These are phyloP conservation scores for Ogataea chonburiensis DNA, from an alignment of 805 yeast species.

Conservation along the genomic window DNA sequence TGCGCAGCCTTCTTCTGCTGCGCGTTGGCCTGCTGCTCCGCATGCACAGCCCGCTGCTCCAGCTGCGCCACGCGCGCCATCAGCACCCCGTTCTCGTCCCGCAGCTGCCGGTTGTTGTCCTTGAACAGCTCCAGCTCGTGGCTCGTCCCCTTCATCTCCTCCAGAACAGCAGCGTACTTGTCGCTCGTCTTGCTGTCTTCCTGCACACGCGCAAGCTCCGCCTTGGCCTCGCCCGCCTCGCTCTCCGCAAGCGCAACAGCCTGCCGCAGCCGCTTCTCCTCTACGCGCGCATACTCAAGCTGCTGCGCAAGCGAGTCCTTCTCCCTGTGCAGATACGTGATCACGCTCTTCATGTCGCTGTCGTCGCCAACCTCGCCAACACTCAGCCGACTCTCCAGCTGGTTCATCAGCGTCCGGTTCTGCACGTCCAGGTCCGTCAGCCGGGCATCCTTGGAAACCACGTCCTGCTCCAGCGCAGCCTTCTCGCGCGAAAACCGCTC, in stretches of 20 bases:
- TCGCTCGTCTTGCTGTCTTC: slow-evolving; percentile 24
- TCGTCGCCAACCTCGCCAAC: slow-evolving; percentile 21
- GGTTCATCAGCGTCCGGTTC: slow-evolving; percentile 64
- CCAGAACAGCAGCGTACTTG: slow-evolving; percentile 23
- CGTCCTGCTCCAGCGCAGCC: slow-evolving; percentile 43
- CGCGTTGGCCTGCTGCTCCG: slow-evolving; percentile 13
- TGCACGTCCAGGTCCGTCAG: slow-evolving; percentile 62
- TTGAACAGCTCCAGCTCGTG: slow-evolving; percentile 31
- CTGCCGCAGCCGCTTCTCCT: slow-evolving; percentile 51
- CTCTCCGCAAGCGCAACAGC: slow-evolving; percentile 44
- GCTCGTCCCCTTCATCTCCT: slow-evolving; percentile 29
- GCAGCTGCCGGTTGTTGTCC: slow-evolving; percentile 29
- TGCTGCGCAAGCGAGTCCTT: slow-evolving; percentile 68
- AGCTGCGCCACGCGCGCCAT: slow-evolving; percentile 16
- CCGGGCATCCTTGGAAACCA: slow-evolving; percentile 44
- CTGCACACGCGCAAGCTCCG: slow-evolving; percentile 41
- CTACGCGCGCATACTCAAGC: slow-evolving; percentile 50
- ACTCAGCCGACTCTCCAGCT: slow-evolving; percentile 44
- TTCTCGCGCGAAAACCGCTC: slow-evolving; percentile 48
- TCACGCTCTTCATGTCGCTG: slow-evolving; percentile 48
- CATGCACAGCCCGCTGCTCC: slow-evolving; percentile 15
- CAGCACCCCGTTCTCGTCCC: slow-evolving; percentile 23
- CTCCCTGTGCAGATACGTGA: slow-evolving; percentile 67
- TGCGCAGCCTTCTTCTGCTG: slow-evolving; percentile 16
- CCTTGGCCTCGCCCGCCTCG: slow-evolving; percentile 52